Conservation (phyloP, 1,284 basidiomycete species). For the Ceratorhiza oryzae-sativae region DNA sequence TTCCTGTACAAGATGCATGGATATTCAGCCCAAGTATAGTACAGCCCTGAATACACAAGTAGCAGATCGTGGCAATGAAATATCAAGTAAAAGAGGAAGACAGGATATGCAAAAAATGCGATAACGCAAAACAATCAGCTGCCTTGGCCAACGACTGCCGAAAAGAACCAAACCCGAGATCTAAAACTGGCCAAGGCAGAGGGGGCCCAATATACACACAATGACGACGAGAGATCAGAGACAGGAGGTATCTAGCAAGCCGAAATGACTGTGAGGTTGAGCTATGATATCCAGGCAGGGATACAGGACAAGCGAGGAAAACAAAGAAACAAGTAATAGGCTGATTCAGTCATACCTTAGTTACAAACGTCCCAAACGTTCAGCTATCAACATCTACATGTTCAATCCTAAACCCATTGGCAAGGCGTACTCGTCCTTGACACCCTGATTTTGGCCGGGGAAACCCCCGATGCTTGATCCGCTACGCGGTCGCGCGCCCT, state of each 20-base stretch:
- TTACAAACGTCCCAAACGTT: background rate
- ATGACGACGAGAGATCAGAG: background rate
- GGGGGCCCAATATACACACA: conserved; percentile 4
- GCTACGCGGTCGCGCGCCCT: conserved; percentile 26
- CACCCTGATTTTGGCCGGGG: background rate
- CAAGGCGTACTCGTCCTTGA: conserved; percentile 26
- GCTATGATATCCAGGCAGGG: conserved; percentile 9
- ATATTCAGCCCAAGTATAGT: conserved; percentile 26
- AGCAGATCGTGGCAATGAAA: background rate
- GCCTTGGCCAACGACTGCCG: background rate
- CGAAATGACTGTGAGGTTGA: conserved; percentile 9
- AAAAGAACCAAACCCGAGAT: background rate
- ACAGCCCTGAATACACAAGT: conserved; percentile 33
- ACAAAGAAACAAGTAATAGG: background rate
- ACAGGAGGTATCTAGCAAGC: background rate
- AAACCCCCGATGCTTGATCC: conserved; percentile 11
- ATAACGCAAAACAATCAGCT: background rate
- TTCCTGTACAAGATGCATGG: conserved; percentile 22
- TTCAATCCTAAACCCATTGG: conserved; percentile 12
- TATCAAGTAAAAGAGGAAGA: background rate
- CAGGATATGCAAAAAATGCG: background rate
- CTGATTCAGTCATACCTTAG: background rate
- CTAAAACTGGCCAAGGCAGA: background rate
- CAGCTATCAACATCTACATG: conserved; percentile 8
- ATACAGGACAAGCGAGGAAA: conserved; percentile 20